phyloP scores from a whole-genome alignment of 495 filamentous ascomycete genomes.

The Achaetomiella virescens region DNA sequence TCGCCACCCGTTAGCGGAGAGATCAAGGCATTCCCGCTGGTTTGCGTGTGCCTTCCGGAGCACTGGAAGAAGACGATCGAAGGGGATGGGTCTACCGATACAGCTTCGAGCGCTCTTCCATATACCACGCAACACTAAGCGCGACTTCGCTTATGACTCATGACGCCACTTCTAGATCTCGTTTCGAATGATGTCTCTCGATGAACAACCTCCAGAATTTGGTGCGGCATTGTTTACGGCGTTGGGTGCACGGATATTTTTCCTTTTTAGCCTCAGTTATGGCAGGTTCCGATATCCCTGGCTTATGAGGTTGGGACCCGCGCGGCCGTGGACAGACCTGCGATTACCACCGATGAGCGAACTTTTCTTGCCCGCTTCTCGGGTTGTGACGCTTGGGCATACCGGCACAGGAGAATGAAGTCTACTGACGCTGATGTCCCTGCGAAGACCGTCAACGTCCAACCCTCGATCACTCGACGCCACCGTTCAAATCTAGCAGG shows the following conservation, averaged over 20 bases:
- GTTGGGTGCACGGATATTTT: slow-evolving; percentile 22
- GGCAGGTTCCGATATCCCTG: neutral
- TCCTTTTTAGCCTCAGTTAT: neutral
- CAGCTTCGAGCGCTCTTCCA: slow-evolving; percentile 42
- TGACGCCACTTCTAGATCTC: slow-evolving; percentile 21
- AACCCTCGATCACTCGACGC: no score
- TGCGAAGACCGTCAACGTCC: no score
- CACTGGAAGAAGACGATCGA: slow-evolving; percentile 98
- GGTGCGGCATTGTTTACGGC: slow-evolving; percentile 37
- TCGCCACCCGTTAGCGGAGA: slow-evolving; percentile 70
- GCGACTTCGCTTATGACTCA: slow-evolving; percentile 13
- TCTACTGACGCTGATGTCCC: no score
- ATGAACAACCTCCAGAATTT: slow-evolving; percentile 22
- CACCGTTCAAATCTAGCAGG: no score
- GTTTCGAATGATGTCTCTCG: slow-evolving; percentile 29
- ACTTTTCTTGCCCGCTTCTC: neutral
- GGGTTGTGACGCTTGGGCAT: neutral
- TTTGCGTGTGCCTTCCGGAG: slow-evolving; percentile 94
- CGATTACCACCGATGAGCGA: neutral
- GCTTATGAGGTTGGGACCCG: neutral
- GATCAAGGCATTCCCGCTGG: slow-evolving; percentile 96
- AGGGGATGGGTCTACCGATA: slow-evolving; percentile 62
- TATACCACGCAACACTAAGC: slow-evolving; percentile 28
- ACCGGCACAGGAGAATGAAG: no score
- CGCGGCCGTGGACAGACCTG: no score